phyloP scores from a whole-genome alignment of 2,329 filamentous ascomycete genomes.

The Trichoderma sp. region DNA sequence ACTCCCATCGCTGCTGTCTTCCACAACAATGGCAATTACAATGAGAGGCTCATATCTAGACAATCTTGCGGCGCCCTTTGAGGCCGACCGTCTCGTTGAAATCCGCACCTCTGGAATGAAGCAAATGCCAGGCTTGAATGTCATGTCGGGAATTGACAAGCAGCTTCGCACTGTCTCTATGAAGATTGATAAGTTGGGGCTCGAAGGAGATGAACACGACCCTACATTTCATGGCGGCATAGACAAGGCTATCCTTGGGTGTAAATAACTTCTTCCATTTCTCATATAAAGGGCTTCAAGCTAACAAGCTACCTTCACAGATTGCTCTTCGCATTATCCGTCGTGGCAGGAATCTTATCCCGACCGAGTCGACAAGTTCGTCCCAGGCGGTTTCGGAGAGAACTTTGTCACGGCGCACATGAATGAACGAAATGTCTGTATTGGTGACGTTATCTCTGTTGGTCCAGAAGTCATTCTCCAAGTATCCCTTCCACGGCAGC shows the following conservation, averaged over 20 bases:
- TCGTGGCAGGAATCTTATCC: conserved; percentile 60
- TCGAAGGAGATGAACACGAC: conserved; percentile 65
- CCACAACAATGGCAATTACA: neutral
- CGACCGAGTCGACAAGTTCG: conserved; percentile 53
- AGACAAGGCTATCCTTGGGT: conserved; percentile 66
- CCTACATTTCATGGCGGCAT: conserved; percentile 63
- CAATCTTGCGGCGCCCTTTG: conserved; percentile 50
- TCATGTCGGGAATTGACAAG: conserved; percentile 63
- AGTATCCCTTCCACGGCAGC: conserved; percentile 64
- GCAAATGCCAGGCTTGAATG: conserved; percentile 54
- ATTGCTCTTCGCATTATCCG: conserved; percentile 63
- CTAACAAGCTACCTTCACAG: conserved; percentile 40
- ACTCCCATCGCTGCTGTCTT: neutral
- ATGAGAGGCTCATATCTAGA: conserved; percentile 30
- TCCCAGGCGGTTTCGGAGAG: conserved; percentile 65
- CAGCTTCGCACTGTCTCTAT: conserved; percentile 48
- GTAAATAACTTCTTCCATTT: conserved; percentile 42
- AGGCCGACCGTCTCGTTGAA: conserved; percentile 57
- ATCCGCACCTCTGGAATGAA: conserved; percentile 62
- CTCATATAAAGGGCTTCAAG: neutral
- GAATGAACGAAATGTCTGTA: conserved; percentile 68
- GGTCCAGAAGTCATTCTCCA: conserved; percentile 57
- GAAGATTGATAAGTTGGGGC: conserved; percentile 52
- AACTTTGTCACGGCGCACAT: conserved; percentile 62
- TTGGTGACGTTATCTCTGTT: conserved; percentile 63